Conservation (phyloP, 768 basidiomycete genomes). For the Amanita thiersii region DNA sequence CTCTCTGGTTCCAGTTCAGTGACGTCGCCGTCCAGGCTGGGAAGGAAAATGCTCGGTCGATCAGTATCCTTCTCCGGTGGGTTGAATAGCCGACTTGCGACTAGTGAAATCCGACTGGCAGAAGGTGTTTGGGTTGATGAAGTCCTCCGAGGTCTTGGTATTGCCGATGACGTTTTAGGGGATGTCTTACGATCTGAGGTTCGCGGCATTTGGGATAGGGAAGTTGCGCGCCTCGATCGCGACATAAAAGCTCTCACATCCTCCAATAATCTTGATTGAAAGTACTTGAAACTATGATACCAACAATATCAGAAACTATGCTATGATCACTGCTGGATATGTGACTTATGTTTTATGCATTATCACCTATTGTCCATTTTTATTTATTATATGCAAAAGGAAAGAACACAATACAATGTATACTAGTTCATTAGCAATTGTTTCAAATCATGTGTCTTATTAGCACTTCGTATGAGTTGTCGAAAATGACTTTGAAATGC, state of each 20-base stretch:
- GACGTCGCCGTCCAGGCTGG: conserved; percentile 31
- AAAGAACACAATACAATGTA: conserved; percentile 2
- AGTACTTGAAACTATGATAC: conserved; percentile 1
- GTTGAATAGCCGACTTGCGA: conserved; percentile 24
- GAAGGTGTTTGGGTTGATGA: conserved; percentile 64
- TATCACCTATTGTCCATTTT: conserved; percentile 1
- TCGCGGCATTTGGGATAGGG: conserved; percentile 40
- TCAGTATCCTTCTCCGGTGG: conserved; percentile 47
- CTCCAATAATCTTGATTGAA: background rate
- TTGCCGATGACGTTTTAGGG: conserved; percentile 40
- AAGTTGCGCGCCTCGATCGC: conserved; percentile 33
- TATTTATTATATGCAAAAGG: conserved; percentile 2
- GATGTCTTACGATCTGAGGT: conserved; percentile 17
- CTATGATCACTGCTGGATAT: conserved; percentile 6
- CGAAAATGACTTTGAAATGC: no score
- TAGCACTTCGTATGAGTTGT: no score
- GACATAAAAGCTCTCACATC: conserved; percentile 25
- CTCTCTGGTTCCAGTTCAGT: conserved; percentile 26
- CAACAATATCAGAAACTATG: background rate
- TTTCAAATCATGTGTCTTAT: no score
- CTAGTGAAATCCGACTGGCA: conserved; percentile 46
- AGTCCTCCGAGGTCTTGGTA: conserved; percentile 61
- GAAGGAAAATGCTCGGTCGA: conserved; percentile 46
- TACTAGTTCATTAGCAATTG: no score
- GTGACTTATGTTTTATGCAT: conserved; percentile 8